Conservation (phyloP, 441 rosid genomes). For the Populus hybrid region DNA sequence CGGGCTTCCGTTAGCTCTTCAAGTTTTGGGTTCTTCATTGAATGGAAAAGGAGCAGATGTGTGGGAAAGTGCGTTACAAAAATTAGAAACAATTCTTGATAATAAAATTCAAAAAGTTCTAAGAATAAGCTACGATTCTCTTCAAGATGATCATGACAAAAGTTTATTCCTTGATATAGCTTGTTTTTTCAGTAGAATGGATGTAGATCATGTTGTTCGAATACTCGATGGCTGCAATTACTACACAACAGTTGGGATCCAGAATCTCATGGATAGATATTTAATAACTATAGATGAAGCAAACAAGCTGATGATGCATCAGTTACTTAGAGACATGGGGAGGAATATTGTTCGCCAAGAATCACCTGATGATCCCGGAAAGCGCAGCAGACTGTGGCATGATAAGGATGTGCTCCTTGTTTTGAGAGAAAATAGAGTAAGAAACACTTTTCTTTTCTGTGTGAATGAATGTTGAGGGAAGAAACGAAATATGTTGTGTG, state of each 20-base stretch:
- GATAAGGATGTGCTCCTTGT: slow-evolving; percentile 19
- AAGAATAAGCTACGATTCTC: slow-evolving; percentile 25
- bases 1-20: slow-evolving; percentile 31
- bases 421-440: slow-evolving; percentile 22
- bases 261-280: slow-evolving; percentile 21
- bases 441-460: background rate
- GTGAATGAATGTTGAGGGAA: too few relatives aligned
- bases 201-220: slow-evolving; percentile 10
- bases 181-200: slow-evolving; percentile 27
- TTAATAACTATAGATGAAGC: slow-evolving; percentile 19
- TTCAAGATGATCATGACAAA: slow-evolving; percentile 20
- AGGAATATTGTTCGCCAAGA: slow-evolving; percentile 42
- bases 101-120: slow-evolving; percentile 19
- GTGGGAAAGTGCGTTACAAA: slow-evolving; percentile 39
- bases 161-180: slow-evolving; percentile 28
- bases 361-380: slow-evolving; percentile 33
- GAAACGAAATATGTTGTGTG: too few relatives aligned
- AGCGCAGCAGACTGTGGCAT: slow-evolving; percentile 46
- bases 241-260: slow-evolving; percentile 15
- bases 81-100: slow-evolving; percentile 28
- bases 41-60: slow-evolving; percentile 15
- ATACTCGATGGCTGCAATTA: slow-evolving; percentile 23
- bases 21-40: slow-evolving; percentile 24
- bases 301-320: slow-evolving; percentile 22
- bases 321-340: slow-evolving; percentile 51